phyloP scores from a whole-genome alignment of 164 flowering plant genomes.

The Litsea cubeba region DNA sequence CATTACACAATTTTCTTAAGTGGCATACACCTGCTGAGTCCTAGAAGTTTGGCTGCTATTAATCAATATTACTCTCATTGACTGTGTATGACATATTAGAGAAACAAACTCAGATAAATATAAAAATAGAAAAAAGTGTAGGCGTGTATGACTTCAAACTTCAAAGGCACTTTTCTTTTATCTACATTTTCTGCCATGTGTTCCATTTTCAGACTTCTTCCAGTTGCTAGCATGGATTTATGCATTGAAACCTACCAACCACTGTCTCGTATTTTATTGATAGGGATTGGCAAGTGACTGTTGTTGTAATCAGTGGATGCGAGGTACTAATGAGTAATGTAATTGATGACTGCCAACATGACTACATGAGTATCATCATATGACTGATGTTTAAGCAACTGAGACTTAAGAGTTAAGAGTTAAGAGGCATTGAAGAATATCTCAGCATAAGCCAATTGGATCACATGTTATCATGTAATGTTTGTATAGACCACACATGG shows the following conservation, averaged over 20 bases:
- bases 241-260: background rate
- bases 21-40: slow-evolving; percentile 79
- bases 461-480: background rate
- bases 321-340: background rate
- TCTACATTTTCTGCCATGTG: background rate
- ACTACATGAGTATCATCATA: background rate
- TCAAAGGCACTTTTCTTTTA: too few species aligned
- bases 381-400: background rate
- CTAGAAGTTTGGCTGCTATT: slow-evolving; percentile 36
- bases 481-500: background rate
- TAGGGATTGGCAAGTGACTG: background rate
- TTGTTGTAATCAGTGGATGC: background rate
- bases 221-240: background rate
- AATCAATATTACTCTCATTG: background rate
- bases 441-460: background rate
- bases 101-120: background rate
- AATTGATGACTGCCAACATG: background rate
- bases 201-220: background rate
- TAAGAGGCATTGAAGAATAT: background rate
- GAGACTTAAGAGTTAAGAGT: background rate
- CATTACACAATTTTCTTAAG: slow-evolving; percentile 60
- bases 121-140: too few species aligned
- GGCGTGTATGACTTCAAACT: too few species aligned
- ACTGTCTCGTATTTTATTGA: background rate
- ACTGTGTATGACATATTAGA: background rate